A percentile compares a stretch with the other conserved stretches of the same genome.
These are phyloP conservation scores for Fusarium pininemorale DNA, from an alignment of 2,329 filamentous ascomycete genomes.

Conservation along the genomic window DNA sequence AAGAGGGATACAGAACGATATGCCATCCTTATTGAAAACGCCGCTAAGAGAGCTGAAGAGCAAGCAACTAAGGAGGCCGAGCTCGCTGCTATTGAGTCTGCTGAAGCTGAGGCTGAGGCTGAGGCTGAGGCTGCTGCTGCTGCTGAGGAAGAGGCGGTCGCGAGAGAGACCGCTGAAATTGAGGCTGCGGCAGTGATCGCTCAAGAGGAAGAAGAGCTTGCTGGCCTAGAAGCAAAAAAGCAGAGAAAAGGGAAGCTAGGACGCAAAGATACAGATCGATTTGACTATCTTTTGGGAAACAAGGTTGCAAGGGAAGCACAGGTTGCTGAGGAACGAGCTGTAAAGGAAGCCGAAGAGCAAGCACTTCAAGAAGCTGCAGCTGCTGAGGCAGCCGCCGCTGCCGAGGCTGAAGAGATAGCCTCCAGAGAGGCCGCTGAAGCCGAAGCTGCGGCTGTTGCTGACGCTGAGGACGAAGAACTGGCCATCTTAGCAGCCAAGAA, in stretches of 20 bases:
- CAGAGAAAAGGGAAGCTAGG: constrained; percentile 36
- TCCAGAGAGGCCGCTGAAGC: constrained; percentile 34
- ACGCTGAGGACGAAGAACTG: constrained; percentile 51
- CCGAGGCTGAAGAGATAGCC: constrained; percentile 34
- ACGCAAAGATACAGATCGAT: constrained; percentile 36
- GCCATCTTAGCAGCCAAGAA: constrained; percentile 50
- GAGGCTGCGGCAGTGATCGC: constrained; percentile 19
- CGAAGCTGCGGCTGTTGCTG: constrained; percentile 36
- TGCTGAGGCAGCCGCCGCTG: constrained; percentile 36
- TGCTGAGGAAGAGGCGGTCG: constrained; percentile 25
- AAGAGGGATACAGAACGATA: constrained; percentile 59
- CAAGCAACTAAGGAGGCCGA: constrained; percentile 37
- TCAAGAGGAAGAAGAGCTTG: constrained; percentile 35
- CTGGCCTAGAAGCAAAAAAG: constrained; percentile 31
- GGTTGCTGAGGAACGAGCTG: constrained; percentile 45
- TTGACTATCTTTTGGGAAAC: constrained; percentile 24
- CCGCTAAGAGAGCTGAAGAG: constrained; percentile 46
- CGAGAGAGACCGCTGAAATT: constrained; percentile 25
- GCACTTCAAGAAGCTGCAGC: constrained; percentile 42
- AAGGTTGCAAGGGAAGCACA: constrained; percentile 38
- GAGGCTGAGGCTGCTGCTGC: neutral
- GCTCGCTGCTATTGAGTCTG: constrained; percentile 23
- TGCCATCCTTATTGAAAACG: constrained; percentile 47
- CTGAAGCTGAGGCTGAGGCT: constrained; percentile 27
- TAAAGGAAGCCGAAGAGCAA: constrained; percentile 41